These are phyloP conservation scores for Yamadazyma jaroonii DNA, from an alignment of 1,139 yeast genomes.

Conservation along the genomic window DNA sequence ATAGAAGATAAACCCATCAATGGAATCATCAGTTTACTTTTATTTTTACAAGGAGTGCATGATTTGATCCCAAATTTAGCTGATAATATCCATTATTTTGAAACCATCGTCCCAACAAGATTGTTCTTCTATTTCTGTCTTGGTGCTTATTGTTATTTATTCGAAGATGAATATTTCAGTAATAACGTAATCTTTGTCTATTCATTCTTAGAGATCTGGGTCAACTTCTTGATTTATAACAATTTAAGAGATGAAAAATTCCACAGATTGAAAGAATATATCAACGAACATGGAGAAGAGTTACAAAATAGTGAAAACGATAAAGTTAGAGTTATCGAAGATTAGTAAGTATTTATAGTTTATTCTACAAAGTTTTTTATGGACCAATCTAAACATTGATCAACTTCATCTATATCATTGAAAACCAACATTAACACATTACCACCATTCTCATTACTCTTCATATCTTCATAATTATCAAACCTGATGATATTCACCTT, in stretches of 20 bases:
- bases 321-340: conserved; percentile 25
- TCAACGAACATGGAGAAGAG: conserved; percentile 35
- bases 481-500: conserved; percentile 33
- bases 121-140: conserved; percentile 53
- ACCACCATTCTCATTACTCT: conserved; percentile 31
- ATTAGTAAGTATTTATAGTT: conserved; percentile 14
- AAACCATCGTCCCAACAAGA: conserved; percentile 67
- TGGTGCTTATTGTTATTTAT: conserved; percentile 42
- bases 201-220: conserved; percentile 69
- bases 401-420: conserved; percentile 60
- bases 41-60: conserved; percentile 41
- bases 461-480: conserved; percentile 25
- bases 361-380: conserved; percentile 28
- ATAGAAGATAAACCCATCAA: conserved; percentile 48
- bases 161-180: conserved; percentile 44
- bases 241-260: conserved; percentile 63
- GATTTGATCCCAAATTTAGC: conserved; percentile 63
- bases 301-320: conserved; percentile 28
- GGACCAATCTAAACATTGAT: conserved; percentile 67
- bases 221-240: conserved; percentile 61
- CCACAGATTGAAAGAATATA: conserved; percentile 36
- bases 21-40: conserved; percentile 48
- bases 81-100: conserved; percentile 56
- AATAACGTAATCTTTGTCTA: conserved; percentile 63
- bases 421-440: conserved; percentile 47